phyloP scores from a whole-genome alignment of 768 basidiomycete species.

The Pisolithus orientalis region DNA sequence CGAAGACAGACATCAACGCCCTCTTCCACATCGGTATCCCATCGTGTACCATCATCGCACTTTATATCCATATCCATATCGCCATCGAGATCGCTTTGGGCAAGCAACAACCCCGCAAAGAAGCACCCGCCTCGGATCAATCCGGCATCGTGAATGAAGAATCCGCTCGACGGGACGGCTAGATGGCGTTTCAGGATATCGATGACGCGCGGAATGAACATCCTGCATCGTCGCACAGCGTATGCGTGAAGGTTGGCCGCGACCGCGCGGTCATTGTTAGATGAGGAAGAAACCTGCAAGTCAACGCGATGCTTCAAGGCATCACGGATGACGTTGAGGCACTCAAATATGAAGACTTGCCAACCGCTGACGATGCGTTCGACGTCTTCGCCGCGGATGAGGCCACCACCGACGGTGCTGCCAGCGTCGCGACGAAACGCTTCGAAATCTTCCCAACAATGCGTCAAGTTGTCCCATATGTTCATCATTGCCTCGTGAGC shows the following conservation, averaged over 20 bases:
- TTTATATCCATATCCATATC: conserved; percentile 33
- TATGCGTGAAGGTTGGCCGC: conserved; percentile 41
- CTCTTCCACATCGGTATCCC: conserved; percentile 27
- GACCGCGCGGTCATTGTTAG: conserved; percentile 41
- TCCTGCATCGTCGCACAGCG: conserved; percentile 43
- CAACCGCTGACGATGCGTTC: conserved; percentile 76
- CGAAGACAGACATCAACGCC: conserved; percentile 49
- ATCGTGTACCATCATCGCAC: conserved; percentile 11
- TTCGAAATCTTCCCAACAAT: conserved; percentile 82
- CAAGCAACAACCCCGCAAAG: conserved; percentile 76
- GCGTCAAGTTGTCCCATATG: conserved; percentile 81
- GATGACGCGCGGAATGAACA: conserved; percentile 44
- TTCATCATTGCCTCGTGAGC: conserved; percentile 61
- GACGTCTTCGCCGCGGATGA: conserved; percentile 44
- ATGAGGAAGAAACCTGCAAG: conserved; percentile 27
- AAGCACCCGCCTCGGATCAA: conserved; percentile 87
- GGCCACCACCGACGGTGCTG: conserved; percentile 27
- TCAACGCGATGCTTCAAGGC: conserved; percentile 60
- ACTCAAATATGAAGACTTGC: conserved; percentile 92
- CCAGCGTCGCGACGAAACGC: conserved; percentile 42
- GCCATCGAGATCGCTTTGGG: conserved; percentile 49
- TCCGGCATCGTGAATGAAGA: conserved; percentile 84
- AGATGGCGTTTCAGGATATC: conserved; percentile 48
- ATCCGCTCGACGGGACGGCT: conserved; percentile 33
- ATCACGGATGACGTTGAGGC: conserved; percentile 84